Percentiles rank a stretch among this genome's conserved stretches.
phyloP scores from a whole-genome alignment of 805 yeast genomes.

The Geotrichum ghanense region DNA sequence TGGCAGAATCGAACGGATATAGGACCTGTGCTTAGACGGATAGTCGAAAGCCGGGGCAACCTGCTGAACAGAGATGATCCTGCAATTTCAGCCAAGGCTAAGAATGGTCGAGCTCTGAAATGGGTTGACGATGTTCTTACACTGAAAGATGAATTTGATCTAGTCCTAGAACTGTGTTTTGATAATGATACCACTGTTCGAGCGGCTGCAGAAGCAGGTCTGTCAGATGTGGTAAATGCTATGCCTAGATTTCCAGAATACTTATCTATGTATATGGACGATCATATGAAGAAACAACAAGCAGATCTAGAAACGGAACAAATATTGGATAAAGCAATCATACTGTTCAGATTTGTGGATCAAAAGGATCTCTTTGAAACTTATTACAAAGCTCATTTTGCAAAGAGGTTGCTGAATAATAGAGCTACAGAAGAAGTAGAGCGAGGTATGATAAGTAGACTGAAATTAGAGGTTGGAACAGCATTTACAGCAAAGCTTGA shows the following conservation, averaged over 20 bases:
- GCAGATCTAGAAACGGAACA: constrained; percentile 35
- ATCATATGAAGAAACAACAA: constrained; percentile 38
- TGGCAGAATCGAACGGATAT: neutral
- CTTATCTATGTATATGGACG: constrained; percentile 47
- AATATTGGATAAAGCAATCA: constrained; percentile 42
- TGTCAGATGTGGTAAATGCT: constrained; percentile 48
- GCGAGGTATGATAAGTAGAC: constrained; percentile 49
- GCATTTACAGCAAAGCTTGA: constrained; percentile 70
- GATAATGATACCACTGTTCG: constrained; percentile 37
- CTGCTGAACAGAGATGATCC: constrained; percentile 3
- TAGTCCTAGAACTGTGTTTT: constrained; percentile 38
- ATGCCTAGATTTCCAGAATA: constrained; percentile 40
- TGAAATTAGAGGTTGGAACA: constrained; percentile 69
- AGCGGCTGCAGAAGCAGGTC: constrained; percentile 47
- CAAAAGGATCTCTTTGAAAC: constrained; percentile 84
- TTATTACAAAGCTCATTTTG: constrained; percentile 75
- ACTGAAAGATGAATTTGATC: constrained; percentile 40
- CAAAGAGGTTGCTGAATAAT: constrained; percentile 57
- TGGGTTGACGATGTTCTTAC: constrained; percentile 55
- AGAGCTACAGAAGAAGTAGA: constrained; percentile 50
- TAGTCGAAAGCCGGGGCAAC: neutral
- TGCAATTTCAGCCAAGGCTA: constrained; percentile 8
- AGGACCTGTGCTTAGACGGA: neutral
- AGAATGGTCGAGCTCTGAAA: constrained; percentile 34
- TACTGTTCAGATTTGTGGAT: constrained; percentile 53